These are phyloP conservation scores for Verticillium longisporum DNA, from an alignment of 2,329 filamentous ascomycete genomes.

Conservation along the genomic window DNA sequence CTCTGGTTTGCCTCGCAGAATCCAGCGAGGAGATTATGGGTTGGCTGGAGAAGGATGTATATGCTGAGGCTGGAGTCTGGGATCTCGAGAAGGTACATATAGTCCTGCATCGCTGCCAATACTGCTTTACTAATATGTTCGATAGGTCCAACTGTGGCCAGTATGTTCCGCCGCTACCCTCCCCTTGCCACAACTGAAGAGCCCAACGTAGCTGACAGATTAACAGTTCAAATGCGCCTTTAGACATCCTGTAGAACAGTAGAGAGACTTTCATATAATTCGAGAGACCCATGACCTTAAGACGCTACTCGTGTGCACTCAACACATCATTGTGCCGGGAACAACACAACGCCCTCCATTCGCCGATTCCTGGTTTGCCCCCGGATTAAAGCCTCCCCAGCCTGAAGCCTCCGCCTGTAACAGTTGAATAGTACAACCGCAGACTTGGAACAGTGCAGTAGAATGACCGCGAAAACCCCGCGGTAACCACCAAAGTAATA, in stretches of 20 bases:
- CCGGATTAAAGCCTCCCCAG: no score
- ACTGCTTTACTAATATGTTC: not conserved
- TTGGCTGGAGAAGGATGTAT: conserved; percentile 64
- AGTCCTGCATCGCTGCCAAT: not conserved
- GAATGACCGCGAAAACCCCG: not conserved
- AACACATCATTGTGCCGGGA: not conserved
- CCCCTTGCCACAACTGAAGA: no score
- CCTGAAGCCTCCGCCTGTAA: not conserved
- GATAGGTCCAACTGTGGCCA: conserved; percentile 42
- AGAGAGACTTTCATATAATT: not conserved
- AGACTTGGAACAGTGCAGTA: not conserved
- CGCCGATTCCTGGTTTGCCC: not conserved
- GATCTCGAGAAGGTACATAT: conserved; percentile 59
- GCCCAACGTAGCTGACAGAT: conserved; percentile 2
- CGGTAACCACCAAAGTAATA: no score
- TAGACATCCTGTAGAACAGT: conserved; percentile 19
- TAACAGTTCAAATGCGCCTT: conserved; percentile 33
- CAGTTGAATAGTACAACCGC: not conserved
- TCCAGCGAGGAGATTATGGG: conserved; percentile 64
- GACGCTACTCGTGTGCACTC: not conserved
- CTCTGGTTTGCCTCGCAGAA: conserved; percentile 59
- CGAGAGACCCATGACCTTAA: not conserved
- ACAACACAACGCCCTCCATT: not conserved
- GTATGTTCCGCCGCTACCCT: conserved; percentile 17
- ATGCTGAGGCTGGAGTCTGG: conserved; percentile 69